A percentile compares a stretch with the other conserved stretches of the same genome.
Evolutionary conservation across 495 filamentous ascomycete species (phyloP).

Genomic region (Amphirosellinia nigrospora): DNA sequence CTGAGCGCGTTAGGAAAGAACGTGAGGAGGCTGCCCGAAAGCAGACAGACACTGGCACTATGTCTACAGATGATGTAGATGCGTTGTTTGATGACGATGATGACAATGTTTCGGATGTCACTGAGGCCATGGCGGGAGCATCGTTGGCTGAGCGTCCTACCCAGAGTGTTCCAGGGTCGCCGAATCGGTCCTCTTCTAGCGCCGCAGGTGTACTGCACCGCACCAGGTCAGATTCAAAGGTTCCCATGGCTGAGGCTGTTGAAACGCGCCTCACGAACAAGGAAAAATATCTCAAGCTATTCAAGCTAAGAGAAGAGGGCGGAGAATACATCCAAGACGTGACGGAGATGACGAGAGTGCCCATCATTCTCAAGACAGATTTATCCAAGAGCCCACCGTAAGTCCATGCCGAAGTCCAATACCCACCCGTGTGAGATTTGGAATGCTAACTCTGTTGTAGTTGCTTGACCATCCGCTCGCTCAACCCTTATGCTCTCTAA

Average conservation of each 20-base stretch:
- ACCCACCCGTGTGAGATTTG: not conserved
- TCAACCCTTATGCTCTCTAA: conserved; percentile 95
- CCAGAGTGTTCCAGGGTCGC: conserved; percentile 94
- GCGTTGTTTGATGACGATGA: conserved; percentile 95
- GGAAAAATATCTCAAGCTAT: conserved; percentile 92
- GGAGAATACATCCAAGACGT: conserved; percentile 98
- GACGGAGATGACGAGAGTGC: conserved; percentile 94
- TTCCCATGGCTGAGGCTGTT: conserved; percentile 71
- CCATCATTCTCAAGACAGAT: conserved; percentile 97
- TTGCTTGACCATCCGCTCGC: conserved; percentile 94
- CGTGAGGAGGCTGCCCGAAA: conserved; percentile 85
- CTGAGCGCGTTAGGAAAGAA: conserved; percentile 77
- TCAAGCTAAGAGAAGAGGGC: conserved; percentile 88
- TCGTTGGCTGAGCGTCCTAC: conserved; percentile 86
- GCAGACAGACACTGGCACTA: conserved; percentile 90
- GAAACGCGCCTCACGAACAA: conserved; percentile 87
- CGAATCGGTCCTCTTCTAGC: conserved; percentile 75
- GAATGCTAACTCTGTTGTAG: conserved; percentile 58
- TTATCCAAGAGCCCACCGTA: conserved; percentile 98
- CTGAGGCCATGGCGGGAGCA: conserved; percentile 83
- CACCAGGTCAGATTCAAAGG: conserved; percentile 89
- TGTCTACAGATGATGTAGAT: conserved; percentile 87
- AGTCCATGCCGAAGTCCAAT: conserved; percentile 48
- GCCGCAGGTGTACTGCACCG: conserved; percentile 77
- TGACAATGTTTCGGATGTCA: conserved; percentile 83